Conservation (phyloP, 2,329 filamentous ascomycete genomes). For the Ramichloridium luteum region DNA sequence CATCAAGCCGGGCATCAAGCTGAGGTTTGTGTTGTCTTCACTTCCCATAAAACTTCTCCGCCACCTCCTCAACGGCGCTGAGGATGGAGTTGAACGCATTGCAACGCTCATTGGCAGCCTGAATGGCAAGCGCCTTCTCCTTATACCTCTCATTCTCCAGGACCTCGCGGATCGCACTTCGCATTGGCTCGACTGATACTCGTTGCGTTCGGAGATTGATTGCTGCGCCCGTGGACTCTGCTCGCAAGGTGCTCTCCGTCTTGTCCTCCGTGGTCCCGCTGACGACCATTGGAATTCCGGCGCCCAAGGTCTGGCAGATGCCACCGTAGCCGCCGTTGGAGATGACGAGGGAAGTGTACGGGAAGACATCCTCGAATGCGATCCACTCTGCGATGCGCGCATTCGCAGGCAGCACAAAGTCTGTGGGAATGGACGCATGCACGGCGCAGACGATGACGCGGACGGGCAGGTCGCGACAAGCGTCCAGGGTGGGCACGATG, state of each 20-base stretch:
- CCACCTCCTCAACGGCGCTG: too few species aligned
- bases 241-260: constrained; percentile 31
- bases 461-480: constrained; percentile 31
- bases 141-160: constrained; percentile 12
- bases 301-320: constrained; percentile 33
- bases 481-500: constrained; percentile 35
- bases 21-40: too few species aligned
- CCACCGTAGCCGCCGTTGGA: constrained; percentile 40
- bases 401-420: constrained; percentile 29
- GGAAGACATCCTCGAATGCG: constrained; percentile 37
- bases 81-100: too few species aligned
- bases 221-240: constrained; percentile 34
- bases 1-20: too few species aligned
- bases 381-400: constrained; percentile 36
- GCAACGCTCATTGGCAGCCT: too few species aligned
- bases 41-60: too few species aligned
- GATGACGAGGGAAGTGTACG: constrained; percentile 32
- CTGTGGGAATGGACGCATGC: constrained; percentile 20
- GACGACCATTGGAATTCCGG: constrained; percentile 38
- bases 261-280: constrained; percentile 30
- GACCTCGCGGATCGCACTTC: constrained; percentile 12
- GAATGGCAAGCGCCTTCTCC: constrained; percentile 13
- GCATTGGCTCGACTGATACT: constrained; percentile 15
- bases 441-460: constrained; percentile 28
- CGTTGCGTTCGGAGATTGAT: constrained; percentile 32